Evolutionary conservation across 139 green algal species (phyloP).

Genomic region (Raphidocelis subcapitata): DNA sequence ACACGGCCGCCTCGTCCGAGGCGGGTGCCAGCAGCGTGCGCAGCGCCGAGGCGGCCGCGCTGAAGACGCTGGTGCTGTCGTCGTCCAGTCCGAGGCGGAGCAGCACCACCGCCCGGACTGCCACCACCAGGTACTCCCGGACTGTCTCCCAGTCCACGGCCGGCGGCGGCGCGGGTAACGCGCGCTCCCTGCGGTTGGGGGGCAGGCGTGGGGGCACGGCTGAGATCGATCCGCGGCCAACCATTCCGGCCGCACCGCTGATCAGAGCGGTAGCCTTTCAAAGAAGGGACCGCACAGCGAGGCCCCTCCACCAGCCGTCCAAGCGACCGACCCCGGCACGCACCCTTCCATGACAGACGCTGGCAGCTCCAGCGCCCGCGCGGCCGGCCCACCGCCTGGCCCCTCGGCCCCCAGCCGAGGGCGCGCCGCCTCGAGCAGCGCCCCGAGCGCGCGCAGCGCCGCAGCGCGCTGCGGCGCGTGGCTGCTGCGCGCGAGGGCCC

Average conservation of each 20-base stretch:
- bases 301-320: too few species aligned
- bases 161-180: background rate
- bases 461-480: conserved; percentile 50
- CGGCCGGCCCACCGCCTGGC: background rate
- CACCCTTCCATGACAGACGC: conserved; percentile 12
- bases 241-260: too few species aligned
- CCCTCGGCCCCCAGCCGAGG: conserved; percentile 9
- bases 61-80: conserved; percentile 27
- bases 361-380: conserved; percentile 6
- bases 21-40: conserved; percentile 28
- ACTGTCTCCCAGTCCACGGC: conserved; percentile 46
- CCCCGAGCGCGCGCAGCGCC: conserved; percentile 49
- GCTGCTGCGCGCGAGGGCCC: conserved; percentile 51
- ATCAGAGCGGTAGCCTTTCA: too few species aligned
- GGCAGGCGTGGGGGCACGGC: too few species aligned
- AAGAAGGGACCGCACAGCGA: too few species aligned
- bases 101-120: conserved; percentile 42
- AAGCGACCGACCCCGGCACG: too few species aligned
- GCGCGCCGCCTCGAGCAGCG: conserved; percentile 37
- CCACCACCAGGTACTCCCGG: conserved; percentile 51
- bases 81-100: conserved; percentile 67
- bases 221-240: too few species aligned
- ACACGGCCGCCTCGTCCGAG: conserved; percentile 24
- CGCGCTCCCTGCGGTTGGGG: conserved; percentile 2
- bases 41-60: conserved; percentile 48